Evolutionary conservation across 2,329 filamentous ascomycete species (phyloP).

Genomic region (Neopestalotiopsis clavispora): DNA sequence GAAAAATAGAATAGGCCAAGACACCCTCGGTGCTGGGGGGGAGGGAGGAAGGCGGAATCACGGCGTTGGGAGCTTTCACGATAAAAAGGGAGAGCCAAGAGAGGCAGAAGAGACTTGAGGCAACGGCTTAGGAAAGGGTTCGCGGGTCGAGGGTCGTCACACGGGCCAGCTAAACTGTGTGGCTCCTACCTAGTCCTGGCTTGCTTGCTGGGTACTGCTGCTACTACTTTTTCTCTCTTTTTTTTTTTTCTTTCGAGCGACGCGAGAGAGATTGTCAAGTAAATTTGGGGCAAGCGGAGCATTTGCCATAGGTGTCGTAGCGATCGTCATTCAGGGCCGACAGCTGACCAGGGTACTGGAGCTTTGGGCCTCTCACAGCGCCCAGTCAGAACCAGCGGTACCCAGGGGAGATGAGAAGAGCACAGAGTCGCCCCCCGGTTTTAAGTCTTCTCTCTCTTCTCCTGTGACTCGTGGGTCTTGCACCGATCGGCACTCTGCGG

Average conservation of each 20-base stretch:
- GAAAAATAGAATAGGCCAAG: neutral
- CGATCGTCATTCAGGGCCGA: conserved; percentile 18
- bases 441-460: neutral
- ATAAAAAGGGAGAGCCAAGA: conserved; percentile 15
- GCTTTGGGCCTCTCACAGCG: conserved; percentile 11
- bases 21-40: neutral
- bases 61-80: conserved; percentile 1
- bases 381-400: neutral
- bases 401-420: neutral
- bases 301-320: conserved; percentile 13
- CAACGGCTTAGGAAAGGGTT: conserved; percentile 11
- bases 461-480: neutral
- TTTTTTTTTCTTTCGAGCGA: neutral
- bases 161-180: conserved; percentile 4
- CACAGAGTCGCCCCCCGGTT: neutral
- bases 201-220: neutral
- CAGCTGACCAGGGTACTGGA: conserved; percentile 3
- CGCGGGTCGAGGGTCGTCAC: conserved; percentile 8
- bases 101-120: neutral
- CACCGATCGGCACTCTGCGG: neutral
- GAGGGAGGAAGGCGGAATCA: neutral
- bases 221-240: neutral
- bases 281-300: conserved; percentile 18
- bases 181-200: neutral
- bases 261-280: conserved; percentile 5